Base-by-base conservation (phyloP, 2,329 filamentous ascomycete genomes). In the Cryphonectria radicalis region DNA sequence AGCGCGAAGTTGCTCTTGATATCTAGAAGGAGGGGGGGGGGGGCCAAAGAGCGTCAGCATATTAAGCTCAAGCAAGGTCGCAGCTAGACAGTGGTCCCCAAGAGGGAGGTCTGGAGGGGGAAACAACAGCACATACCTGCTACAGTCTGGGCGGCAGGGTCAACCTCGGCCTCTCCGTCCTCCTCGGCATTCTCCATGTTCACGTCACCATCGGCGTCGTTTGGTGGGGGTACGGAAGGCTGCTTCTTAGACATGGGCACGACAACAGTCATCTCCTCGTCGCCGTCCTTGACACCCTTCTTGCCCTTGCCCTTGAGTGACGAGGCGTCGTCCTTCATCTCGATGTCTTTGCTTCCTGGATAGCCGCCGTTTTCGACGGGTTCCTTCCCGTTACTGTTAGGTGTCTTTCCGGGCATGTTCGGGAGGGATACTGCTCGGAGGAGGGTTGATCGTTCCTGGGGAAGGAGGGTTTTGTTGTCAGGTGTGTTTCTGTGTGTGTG, bases 1-100 rank as follows among this genome's bases (percentile, higher is more conserved):
- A 99, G 88, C 67, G 90, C 89, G 80, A 98, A 98, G 84, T 97
- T 98, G 87, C 89, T 91, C 84, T 95, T 96, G 84, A 99, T 97
- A 82, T 98, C 96, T 98, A 79, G 55, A 70, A 72, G 66, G 35
- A 37, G 74, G 42, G 50, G 43, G 19, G 28, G 28, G 28, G 28
- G 28, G 28, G 8, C 22, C 25, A 1, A 37, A 25, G 22, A n/a
- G 66, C 70, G 63, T 70, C 72, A 70, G 25, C 50, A 43, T 68
- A 42, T 68, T 19, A 53, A 60, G 57, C 50, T 65, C 19, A 14
- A 35, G 13, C 4, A 19, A 57, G 55, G 22, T 0, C 60, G 22
- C 1, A 63, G 65, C 25, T 37, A 57, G 25, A 25, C 13, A 25
- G 28, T 17, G 25, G 40, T 25, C 4, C 53, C 4, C 53, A 7